Evolutionary conservation across 208 protist genomes (phyloP).

Genomic region (Herpetomonas tarakana): DNA sequence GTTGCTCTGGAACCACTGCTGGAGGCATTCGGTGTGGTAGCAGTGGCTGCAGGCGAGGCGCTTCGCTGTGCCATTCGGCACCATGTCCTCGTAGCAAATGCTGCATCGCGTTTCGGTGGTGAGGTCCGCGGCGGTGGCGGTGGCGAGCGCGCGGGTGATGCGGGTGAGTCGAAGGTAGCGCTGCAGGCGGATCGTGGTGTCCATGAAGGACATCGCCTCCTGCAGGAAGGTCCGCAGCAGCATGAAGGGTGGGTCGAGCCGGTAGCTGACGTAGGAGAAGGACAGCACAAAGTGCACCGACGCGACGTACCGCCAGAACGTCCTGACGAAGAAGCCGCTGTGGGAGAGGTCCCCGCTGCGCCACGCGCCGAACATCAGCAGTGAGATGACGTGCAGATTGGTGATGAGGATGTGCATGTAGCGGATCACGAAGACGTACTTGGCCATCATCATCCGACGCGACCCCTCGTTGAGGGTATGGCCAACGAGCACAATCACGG

Average conservation of each 20-base stretch:
- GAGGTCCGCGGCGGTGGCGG: slow-evolving; percentile 57
- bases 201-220: slow-evolving; percentile 28
- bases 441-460: slow-evolving; percentile 12
- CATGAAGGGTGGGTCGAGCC: slow-evolving; percentile 40
- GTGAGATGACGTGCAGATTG: slow-evolving; percentile 15
- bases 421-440: neutral
- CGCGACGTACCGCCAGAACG: slow-evolving; percentile 19
- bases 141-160: slow-evolving; percentile 20
- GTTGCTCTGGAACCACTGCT: slow-evolving; percentile 73
- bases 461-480: slow-evolving; percentile 1
- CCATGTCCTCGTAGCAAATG: slow-evolving; percentile 89
- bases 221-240: slow-evolving; percentile 43
- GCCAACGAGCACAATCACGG: slow-evolving; percentile 11
- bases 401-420: slow-evolving; percentile 4
- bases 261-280: slow-evolving; percentile 19
- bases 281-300: slow-evolving; percentile 37
- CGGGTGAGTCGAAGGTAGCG: slow-evolving; percentile 42
- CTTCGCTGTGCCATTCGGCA: slow-evolving; percentile 32
- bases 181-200: slow-evolving; percentile 25
- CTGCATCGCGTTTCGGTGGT: slow-evolving; percentile 55
- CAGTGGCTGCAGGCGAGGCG: slow-evolving; percentile 79
- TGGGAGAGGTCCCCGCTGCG: slow-evolving; percentile 11
- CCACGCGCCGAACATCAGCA: slow-evolving; percentile 9
- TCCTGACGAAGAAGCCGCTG: slow-evolving; percentile 34
- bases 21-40: slow-evolving; percentile 79